These are phyloP conservation scores for Haematococcus sp. DNA, from an alignment of 139 green algal genomes.

Conservation along the genomic window DNA sequence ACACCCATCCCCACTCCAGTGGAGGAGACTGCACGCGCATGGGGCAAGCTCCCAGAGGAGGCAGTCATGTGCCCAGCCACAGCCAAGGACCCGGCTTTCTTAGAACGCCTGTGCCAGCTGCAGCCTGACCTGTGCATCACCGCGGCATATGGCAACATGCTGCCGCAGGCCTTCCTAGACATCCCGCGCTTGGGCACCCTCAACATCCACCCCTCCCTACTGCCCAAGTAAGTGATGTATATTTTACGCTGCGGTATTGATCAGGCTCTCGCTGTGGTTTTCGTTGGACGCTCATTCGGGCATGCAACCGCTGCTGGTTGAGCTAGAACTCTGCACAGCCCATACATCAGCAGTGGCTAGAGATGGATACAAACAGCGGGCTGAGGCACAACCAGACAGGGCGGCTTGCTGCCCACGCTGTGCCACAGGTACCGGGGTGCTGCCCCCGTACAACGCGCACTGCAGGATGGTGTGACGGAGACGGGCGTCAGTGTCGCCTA, in stretches of 20 bases:
- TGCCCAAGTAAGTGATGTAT: constrained; percentile 69
- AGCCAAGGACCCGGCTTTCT: constrained; percentile 59
- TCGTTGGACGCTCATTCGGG: too few relatives aligned
- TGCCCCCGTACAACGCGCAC: constrained; percentile 87
- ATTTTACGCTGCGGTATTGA: neutral
- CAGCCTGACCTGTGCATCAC: constrained; percentile 93
- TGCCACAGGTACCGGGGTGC: constrained; percentile 79
- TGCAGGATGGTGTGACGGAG: constrained; percentile 60
- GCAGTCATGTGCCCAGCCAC: constrained; percentile 54
- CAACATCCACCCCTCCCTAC: constrained; percentile 96
- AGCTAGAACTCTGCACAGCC: too few relatives aligned
- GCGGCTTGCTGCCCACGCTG: too few relatives aligned
- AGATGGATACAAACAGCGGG: too few relatives aligned
- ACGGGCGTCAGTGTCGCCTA: constrained; percentile 89
- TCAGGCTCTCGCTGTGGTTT: neutral
- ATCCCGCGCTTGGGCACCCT: constrained; percentile 86
- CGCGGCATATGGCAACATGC: constrained; percentile 96
- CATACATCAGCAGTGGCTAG: too few relatives aligned
- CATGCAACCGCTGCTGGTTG: too few relatives aligned
- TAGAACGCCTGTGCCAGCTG: constrained; percentile 60
- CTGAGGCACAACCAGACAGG: too few relatives aligned
- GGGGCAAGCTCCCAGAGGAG: neutral
- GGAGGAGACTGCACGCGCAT: constrained; percentile 41
- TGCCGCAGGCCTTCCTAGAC: constrained; percentile 86
- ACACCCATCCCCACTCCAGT: constrained; percentile 67